Evolutionary conservation across 164 flowering plant species (phyloP), one percentile per base, ranked within the genome.

Genomic region (Nymphaea colorata): DNA sequence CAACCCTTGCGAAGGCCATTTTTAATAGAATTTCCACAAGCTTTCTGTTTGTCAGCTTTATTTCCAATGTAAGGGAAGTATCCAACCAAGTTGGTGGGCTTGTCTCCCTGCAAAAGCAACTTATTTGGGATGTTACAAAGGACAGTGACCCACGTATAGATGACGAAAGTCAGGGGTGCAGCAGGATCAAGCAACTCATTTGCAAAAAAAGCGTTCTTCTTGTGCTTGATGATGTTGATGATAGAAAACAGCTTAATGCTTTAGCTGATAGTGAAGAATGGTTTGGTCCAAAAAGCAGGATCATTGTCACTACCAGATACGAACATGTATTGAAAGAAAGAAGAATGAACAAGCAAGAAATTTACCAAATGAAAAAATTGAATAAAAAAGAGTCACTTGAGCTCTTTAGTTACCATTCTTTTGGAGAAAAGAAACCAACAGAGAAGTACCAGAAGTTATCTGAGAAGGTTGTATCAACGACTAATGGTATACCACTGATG

Each of bases 141-240:
- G 41, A 61, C 5, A 3, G 64, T 17, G 18, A 61, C 42, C 64
- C 64, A 3, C 10, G 18, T 61, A 61, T 61, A 61, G 10, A 61
- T 17, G n/a, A 61, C 14, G 64, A 17, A 17, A 41, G 11, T 61
- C 41, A 41, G n/a, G 64, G 25, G 2, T 10, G 25, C 64, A 17
- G 12, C 2, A 41, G 25, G 25, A 61, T 61, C 42, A 61, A 61
- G 64, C 8, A 61, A 17, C 36, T 17, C 8, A 12, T 61, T 11
- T 17, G 64, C 8, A 17, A 10, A 17, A 61, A 61, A 17, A 12
- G 42, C 3, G 64, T 61, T 61, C 64, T 61, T 61, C 36, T 61
- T 61, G 18, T 61, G 7, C 36, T 61, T 61, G 64, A 61, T 61
- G 64, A 61, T 61, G 64, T 61, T 36, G 64, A 61, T 61, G 42